Conservation (phyloP, 345 rosid genomes). For the Clarkia xantiana region DNA sequence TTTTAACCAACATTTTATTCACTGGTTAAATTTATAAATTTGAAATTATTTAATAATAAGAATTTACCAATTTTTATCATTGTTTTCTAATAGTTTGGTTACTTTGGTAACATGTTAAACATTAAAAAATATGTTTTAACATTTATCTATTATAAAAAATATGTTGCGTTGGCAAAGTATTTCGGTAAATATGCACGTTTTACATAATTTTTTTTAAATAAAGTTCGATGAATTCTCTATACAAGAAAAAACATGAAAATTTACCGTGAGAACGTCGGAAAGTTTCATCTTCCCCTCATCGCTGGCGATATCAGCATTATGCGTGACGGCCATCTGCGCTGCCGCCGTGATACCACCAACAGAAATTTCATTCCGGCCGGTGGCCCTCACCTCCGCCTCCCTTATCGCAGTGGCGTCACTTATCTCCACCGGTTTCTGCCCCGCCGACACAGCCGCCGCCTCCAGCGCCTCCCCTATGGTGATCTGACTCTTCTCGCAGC, state of each 20-base stretch:
- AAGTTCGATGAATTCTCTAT: too few species aligned
- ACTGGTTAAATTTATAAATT: too few species aligned
- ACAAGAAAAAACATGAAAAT: neutral
- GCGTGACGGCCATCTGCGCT: constrained; percentile 67
- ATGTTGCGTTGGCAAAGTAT: too few species aligned
- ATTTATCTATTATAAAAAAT: too few species aligned
- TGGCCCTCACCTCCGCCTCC: constrained; percentile 82
- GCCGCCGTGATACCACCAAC: constrained; percentile 63
- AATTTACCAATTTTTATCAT: too few species aligned
- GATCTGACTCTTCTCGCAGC: constrained; percentile 16
- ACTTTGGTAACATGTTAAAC: too few species aligned
- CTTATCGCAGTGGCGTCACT: constrained; percentile 82
- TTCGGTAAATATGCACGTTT: neutral
- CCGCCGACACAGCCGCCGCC: constrained; percentile 52
- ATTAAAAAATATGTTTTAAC: too few species aligned
- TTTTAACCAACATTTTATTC: too few species aligned
- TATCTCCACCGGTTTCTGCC: constrained; percentile 65
- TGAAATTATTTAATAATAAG: too few species aligned
- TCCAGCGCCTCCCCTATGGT: constrained; percentile 69
- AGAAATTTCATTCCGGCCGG: constrained; percentile 40
- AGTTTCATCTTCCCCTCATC: constrained; percentile 51
- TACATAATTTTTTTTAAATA: too few species aligned
- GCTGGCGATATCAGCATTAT: constrained; percentile 27
- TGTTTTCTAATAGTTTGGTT: too few species aligned
- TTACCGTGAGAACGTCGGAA: constrained; percentile 49